Conservation (phyloP, 2,329 filamentous ascomycete species). For the Fusarium pseudoanthophilum region DNA sequence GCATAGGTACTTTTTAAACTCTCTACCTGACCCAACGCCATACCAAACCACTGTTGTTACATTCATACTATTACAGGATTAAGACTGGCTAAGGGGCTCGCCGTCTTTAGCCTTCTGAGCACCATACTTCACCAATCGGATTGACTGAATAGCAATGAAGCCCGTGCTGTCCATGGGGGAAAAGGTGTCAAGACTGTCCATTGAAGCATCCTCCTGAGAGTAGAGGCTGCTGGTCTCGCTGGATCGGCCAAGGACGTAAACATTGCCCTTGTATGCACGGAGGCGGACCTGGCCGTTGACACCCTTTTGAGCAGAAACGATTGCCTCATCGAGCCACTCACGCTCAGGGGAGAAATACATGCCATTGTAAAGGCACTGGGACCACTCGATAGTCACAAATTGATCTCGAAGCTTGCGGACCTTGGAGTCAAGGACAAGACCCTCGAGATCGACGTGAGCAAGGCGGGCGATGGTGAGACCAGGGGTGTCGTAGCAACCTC, state of each 20-base stretch:
- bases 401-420: constrained; percentile 64
- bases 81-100: constrained; percentile 44
- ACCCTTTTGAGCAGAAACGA: constrained; percentile 65
- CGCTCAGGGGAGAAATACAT: constrained; percentile 62
- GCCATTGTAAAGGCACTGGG: constrained; percentile 60
- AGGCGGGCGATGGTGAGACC: constrained; percentile 40
- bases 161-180: constrained; percentile 74
- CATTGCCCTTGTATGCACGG: constrained; percentile 59
- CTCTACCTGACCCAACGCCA: constrained; percentile 20
- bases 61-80: not conserved
- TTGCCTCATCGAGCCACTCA: constrained; percentile 57
- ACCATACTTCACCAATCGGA: constrained; percentile 60
- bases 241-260: constrained; percentile 59
- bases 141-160: constrained; percentile 62
- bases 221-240: constrained; percentile 62
- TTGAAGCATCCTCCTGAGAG: constrained; percentile 59
- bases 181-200: constrained; percentile 68
- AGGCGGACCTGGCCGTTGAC: constrained; percentile 53
- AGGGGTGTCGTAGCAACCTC: constrained; percentile 52
- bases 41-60: constrained; percentile 25
- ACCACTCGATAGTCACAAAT: constrained; percentile 60
- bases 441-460: constrained; percentile 61
- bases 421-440: constrained; percentile 64
- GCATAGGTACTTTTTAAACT: constrained; percentile 5
- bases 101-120: constrained; percentile 48